Evolutionary conservation across 2,329 filamentous ascomycete genomes (phyloP).

Genomic region (Aureobasidium sp.): DNA sequence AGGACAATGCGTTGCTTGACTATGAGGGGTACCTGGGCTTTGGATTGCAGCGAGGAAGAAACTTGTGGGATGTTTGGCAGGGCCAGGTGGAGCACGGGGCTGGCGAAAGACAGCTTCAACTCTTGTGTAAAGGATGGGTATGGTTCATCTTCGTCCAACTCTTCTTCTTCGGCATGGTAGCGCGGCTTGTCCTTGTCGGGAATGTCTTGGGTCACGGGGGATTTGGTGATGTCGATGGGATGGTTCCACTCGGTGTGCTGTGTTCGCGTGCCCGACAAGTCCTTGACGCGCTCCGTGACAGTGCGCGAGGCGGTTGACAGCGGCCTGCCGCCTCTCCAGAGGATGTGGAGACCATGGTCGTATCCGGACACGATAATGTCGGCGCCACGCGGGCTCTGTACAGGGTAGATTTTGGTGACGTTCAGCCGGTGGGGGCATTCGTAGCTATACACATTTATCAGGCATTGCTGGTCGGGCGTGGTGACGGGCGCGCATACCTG

Average conservation of each 20-base stretch:
- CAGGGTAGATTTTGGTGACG: constrained; percentile 48
- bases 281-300: constrained; percentile 1
- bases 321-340: constrained; percentile 51
- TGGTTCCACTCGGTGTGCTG: constrained; percentile 7
- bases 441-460: constrained; percentile 39
- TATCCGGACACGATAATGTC: constrained; percentile 53
- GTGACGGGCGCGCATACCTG: constrained; percentile 18
- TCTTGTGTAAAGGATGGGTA: constrained; percentile 46
- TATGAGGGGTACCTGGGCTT: constrained; percentile 19
- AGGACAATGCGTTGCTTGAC: constrained; percentile 43
- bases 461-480: not conserved
- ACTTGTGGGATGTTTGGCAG: constrained; percentile 34
- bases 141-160: constrained; percentile 48
- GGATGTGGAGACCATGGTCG: constrained; percentile 46
- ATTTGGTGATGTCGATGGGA: not conserved
- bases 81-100: constrained; percentile 45
- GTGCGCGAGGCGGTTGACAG: not conserved
- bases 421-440: constrained; percentile 50
- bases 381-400: constrained; percentile 51
- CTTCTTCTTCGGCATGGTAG: constrained; percentile 44
- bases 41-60: not conserved
- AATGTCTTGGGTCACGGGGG: not conserved
- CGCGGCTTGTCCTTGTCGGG: not conserved
- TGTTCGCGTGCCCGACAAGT: not conserved
- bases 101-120: constrained; percentile 46